Conservation (phyloP, 2,329 filamentous ascomycete genomes). For the Aspergillus hiratsukae region DNA sequence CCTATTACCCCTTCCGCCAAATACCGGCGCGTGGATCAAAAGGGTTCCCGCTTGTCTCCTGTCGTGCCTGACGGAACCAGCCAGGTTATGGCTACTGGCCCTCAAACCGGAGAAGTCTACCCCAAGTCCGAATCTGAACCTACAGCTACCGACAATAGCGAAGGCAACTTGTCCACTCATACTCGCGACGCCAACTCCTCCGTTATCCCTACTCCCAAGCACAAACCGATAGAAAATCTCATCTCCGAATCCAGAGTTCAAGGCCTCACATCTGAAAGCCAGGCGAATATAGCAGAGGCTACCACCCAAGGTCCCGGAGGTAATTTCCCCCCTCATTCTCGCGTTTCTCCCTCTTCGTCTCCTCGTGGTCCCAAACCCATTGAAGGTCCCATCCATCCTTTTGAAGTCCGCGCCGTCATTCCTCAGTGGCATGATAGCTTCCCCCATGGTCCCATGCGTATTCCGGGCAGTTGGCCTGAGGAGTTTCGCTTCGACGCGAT, state of each 20-base stretch:
- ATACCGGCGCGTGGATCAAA: conserved; percentile 10
- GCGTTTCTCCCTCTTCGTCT: background rate
- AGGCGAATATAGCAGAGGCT: background rate
- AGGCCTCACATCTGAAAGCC: background rate
- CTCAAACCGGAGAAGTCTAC: background rate
- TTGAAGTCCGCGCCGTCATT: background rate
- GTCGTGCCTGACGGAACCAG: background rate
- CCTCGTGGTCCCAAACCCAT: background rate
- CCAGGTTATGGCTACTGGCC: background rate
- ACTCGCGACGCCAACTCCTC: background rate
- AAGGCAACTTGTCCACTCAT: background rate
- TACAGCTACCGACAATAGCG: background rate
- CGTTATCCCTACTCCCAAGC: background rate
- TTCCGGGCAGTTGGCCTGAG: conserved; percentile 4
- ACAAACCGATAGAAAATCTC: background rate
- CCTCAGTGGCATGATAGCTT: background rate
- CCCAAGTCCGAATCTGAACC: background rate
- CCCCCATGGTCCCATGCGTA: background rate
- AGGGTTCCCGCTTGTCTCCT: conserved; percentile 1
- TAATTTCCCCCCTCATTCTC: background rate
- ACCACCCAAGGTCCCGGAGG: background rate
- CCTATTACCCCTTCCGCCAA: conserved; percentile 1
- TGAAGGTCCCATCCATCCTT: background rate
- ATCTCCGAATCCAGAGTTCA: background rate
- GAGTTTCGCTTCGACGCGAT: background rate